Base-by-base conservation (phyloP, 805 yeast species). In the Vanderwaltozyma verrucispora region DNA sequence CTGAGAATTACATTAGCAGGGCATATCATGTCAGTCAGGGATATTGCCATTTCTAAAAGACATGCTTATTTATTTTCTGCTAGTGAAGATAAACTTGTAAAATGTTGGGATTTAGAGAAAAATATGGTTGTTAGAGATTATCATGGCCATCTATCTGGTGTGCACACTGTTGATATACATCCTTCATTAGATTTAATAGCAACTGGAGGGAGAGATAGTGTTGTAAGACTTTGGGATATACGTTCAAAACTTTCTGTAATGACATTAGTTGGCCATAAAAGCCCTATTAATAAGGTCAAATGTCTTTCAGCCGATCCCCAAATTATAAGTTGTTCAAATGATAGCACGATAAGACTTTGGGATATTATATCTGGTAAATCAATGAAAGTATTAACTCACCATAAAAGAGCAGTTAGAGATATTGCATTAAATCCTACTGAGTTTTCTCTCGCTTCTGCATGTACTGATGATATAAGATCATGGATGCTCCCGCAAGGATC, bases 81-180 rank as follows among this genome's bases (percentile, higher is more conserved):
- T 18, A 82, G 95, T 31, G 97, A 92, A 54, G 99, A 92, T 57
- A 88, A 88, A 56, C 70, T 87, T 19, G 85, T 87, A 9, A 76
- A 85, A 54, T 88, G 97, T 59, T 92, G 97, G 96, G 99, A 92
- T 64, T 67, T 92, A 47, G 97, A 89, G 57, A 74, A 77, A 51
- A 85, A 88, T 49, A 75, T 75, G 47, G 75, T 84, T 2, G 73
- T 87, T 4, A 66, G 96, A 39, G 86, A 87, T 49, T 92, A 85
- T 59, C 94, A 88, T 61, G 99, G 98, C 3, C 98, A 92, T 62
- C 67, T 85, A 19, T 84, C 94, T 23, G 94, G 95, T 4, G 84
- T 92, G 2, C 86, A 85, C 51, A 69, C 94, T 0, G 67, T 88
- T 30, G 89, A 78, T 40, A 55, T 87, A 13, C 97, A 89, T 55